Evolutionary conservation across 192 early-diverging fungal genomes (phyloP).

Genomic region (Coemansia sp.): DNA sequence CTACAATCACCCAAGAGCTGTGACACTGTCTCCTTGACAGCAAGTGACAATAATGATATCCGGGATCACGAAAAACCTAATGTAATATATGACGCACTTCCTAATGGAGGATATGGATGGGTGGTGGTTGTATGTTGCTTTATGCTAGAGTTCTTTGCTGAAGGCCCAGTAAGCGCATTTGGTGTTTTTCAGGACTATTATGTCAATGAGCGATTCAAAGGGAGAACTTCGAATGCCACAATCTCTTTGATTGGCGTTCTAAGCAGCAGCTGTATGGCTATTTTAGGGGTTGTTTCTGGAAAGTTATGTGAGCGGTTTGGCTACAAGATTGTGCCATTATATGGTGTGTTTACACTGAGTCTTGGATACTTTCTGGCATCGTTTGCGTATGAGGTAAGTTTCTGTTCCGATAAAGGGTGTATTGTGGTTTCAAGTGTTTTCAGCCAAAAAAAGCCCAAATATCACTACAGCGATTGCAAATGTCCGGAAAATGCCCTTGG

Average conservation of each 20-base stretch:
- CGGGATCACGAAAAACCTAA: slow-evolving; percentile 14
- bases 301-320: slow-evolving; percentile 50
- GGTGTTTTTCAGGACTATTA: slow-evolving; percentile 55
- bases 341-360: slow-evolving; percentile 36
- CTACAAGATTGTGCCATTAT: slow-evolving; percentile 37
- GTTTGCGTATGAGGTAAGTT: slow-evolving; percentile 53
- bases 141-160: slow-evolving; percentile 48
- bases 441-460: background rate
- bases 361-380: slow-evolving; percentile 50
- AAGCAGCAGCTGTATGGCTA: slow-evolving; percentile 43
- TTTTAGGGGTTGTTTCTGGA: slow-evolving; percentile 46
- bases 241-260: slow-evolving; percentile 52
- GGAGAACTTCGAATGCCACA: slow-evolving; percentile 38
- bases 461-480: background rate
- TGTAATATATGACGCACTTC: slow-evolving; percentile 18
- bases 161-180: slow-evolving; percentile 54
- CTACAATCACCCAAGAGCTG: slow-evolving; percentile 5
- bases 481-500: too few relatives aligned
- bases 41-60: slow-evolving; percentile 11
- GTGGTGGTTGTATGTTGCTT: slow-evolving; percentile 52
- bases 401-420: background rate
- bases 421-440: background rate
- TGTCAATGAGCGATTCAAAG: slow-evolving; percentile 49
- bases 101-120: slow-evolving; percentile 55
- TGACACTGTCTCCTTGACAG: slow-evolving; percentile 26